Base-by-base conservation (phyloP, 768 basidiomycete species). In the Suillus ampliporus region DNA sequence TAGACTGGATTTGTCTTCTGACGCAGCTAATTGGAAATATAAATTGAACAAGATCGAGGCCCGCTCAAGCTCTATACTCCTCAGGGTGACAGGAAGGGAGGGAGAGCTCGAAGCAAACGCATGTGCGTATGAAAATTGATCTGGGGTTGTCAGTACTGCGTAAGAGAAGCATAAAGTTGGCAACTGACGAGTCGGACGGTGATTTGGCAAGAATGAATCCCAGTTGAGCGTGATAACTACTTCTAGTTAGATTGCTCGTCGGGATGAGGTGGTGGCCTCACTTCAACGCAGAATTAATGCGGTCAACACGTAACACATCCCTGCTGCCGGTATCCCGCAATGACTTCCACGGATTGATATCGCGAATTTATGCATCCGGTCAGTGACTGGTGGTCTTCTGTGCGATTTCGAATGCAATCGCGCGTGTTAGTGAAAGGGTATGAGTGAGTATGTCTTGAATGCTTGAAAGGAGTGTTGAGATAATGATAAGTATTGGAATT, bases 161-260 rank as follows among this genome's bases (percentile, higher is more conserved):
- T 11, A 76, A 65, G 26, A 35, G 26, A 51, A 65, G 60, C 28
- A 57, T 40, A 44, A 65, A 57, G 50, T 48, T 23, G 50, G n/a
- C 43, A 31, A 72, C 77, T 70, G 61, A 88, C 96, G n/a, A n/a
- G 75, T 96, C 88, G 8, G 83, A 77, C 2, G 97, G 95, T 8
- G 98, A 79, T 72, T 98, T 98, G 13, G 89, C 87, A 64, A 92
- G 76, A 35, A 95, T 84, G 64, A 90, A 94, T 0, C 88, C 80
- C 38, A 98, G 86, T 72, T 97, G 96, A 3, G 94, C 91, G 68
- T 97, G 92, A 72, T 98, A 99, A 50, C 96, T 98, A 66, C 44
- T 38, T 51, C 50, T 11, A 48, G 51, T 60, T 53, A 64, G 65
- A 54, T 31, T 3, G 13, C 62, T 37, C 61, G 34, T 54, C 31